phyloP scores from a whole-genome alignment of 257 asterid species.

The Solanum habrochaites region DNA sequence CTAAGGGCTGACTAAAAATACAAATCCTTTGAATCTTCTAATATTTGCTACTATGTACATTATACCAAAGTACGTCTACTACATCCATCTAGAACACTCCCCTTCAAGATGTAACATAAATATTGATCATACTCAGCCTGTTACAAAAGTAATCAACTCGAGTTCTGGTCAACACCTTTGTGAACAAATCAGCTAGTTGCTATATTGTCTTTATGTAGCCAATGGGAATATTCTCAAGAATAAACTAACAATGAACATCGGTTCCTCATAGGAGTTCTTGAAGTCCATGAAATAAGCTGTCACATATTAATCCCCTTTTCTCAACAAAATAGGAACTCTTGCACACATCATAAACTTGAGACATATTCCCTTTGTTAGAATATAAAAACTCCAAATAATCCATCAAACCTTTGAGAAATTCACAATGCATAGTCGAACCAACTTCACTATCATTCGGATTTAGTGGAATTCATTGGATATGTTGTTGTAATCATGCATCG shows the following conservation, averaged over 20 bases:
- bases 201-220: background rate
- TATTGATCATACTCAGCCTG: background rate
- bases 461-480: background rate
- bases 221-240: background rate
- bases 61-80: background rate
- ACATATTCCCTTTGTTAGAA: background rate
- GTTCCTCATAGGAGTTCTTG: background rate
- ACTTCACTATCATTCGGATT: background rate
- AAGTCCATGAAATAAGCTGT: background rate
- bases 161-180: background rate
- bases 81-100: background rate
- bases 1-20: background rate
- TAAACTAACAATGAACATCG: background rate
- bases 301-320: background rate
- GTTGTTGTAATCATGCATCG: background rate
- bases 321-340: background rate
- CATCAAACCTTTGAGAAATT: background rate
- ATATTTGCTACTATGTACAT: background rate
- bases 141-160: background rate
- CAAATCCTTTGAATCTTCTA: background rate
- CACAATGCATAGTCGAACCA: background rate
- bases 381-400: background rate
- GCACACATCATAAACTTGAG: background rate
- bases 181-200: background rate
- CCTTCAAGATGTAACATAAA: background rate